phyloP scores from a whole-genome alignment of 2,329 filamentous ascomycete genomes.

The Penicillium sp. region DNA sequence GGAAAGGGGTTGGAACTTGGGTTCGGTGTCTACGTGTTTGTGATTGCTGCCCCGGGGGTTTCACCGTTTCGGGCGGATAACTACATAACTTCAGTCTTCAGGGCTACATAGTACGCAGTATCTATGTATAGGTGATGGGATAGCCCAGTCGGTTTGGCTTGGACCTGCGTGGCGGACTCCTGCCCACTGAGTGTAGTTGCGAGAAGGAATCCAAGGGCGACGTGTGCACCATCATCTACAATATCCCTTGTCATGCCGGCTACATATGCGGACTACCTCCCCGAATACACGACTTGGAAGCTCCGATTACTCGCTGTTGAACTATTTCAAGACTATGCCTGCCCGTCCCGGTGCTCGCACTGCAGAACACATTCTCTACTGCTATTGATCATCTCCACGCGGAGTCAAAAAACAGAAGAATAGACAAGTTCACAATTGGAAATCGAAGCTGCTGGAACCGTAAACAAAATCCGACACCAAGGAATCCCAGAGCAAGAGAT shows the following conservation, averaged over 20 bases:
- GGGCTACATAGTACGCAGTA: no score
- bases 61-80: no score
- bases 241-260: background rate
- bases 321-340: conserved; percentile 12
- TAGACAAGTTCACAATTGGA: conserved; percentile 22
- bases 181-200: background rate
- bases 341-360: conserved; percentile 16
- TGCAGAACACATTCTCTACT: conserved; percentile 1
- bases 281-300: background rate
- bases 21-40: no score
- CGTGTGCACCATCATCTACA: no score
- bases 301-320: no score
- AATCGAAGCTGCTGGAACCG: conserved; percentile 29
- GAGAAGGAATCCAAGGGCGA: no score
- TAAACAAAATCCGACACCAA: conserved; percentile 25
- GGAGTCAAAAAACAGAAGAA: background rate
- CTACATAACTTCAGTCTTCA: no score
- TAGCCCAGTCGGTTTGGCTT: no score
- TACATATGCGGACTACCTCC: background rate
- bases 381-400: background rate
- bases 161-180: background rate
- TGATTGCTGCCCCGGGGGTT: no score
- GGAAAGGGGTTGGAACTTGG: no score
- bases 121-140: no score
- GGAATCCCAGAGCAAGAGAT: conserved; percentile 14